These are phyloP conservation scores for Carex arenaria DNA, from an alignment of 202 grass and related monocot species.

Conservation along the genomic window DNA sequence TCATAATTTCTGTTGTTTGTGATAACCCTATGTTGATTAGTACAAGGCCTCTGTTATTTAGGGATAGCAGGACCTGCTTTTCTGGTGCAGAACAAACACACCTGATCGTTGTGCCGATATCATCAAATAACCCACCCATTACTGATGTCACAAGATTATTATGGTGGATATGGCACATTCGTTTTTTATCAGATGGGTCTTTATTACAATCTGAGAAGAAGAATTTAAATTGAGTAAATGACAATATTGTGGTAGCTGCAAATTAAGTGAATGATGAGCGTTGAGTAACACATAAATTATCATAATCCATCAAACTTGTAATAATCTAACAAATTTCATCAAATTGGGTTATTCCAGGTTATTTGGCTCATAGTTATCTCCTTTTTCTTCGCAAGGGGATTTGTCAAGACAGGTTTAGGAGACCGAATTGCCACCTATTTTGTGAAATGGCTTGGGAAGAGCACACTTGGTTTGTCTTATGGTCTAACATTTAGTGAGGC, in stretches of 20 bases:
- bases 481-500: slow-evolving; percentile 94
- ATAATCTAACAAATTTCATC: slow-evolving; percentile 10
- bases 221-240: background rate
- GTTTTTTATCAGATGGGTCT: background rate
- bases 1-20: background rate
- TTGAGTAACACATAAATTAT: background rate
- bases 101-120: background rate
- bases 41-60: background rate
- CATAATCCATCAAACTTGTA: background rate
- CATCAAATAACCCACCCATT: background rate
- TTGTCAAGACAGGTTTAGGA: slow-evolving; percentile 92
- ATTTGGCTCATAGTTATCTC: slow-evolving; percentile 99
- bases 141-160: background rate
- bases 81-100: background rate
- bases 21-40: background rate
- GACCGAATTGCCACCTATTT: slow-evolving; percentile 94
- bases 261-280: background rate
- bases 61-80: background rate
- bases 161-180: background rate
- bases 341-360: slow-evolving; percentile 18
- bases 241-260: background rate
- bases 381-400: slow-evolving; percentile 93
- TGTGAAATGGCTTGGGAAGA: slow-evolving; percentile 84
- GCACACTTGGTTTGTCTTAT: slow-evolving; percentile 82
- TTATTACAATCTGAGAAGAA: background rate